Base-by-base conservation (phyloP, 1,139 yeast species). In the Scheffersomyces cryptocercus region DNA sequence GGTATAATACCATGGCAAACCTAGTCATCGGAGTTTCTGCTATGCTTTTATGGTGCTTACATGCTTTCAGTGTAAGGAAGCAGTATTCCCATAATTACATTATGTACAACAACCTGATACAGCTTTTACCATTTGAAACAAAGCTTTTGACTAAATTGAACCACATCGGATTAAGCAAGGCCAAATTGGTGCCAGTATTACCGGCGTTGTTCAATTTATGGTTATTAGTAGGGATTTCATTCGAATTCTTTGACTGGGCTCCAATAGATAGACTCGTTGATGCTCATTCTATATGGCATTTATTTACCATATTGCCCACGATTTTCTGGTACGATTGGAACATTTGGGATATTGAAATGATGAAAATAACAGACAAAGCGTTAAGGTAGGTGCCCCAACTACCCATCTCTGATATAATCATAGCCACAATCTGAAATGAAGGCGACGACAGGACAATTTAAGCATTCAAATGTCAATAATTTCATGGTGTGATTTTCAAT, bases 251-350 rank as follows among this genome's bases (percentile, higher is more conserved):
- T 33, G 79, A 74, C 44, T 73, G 72, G 44, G 58, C 58, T 12
- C 79, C 79, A 0, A 42, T 61, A 43, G 46, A 35, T 14, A 55
- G 64, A 37, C 50, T 73, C 20, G 44, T 74, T 1, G 79, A 74
- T 50, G 74, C 75, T 9, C 79, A 74, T 55, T 54, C 73, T 8
- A 45, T 74, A 10, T 74, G 79, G 79, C 79, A 74, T 48, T 56
- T 73, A 26, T 58, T 69, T 34, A 74, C 79, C 3, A 67, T 73
- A 2, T 59, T 70, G 41, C 79, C 79, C 1, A 66, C 73, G 13
- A 49, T 71, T 6, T 54, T 74, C 7, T 74, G 79, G 79, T 73
- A 62, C 49, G 78, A 73, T 48, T 74, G 79, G 79, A 72, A 70
- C 47, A 62, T 73, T n/a, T 74, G 79, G 79, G 79, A 74, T 47